Conservation (phyloP, 345 rosid species). For the Hirschfeldia incana region DNA sequence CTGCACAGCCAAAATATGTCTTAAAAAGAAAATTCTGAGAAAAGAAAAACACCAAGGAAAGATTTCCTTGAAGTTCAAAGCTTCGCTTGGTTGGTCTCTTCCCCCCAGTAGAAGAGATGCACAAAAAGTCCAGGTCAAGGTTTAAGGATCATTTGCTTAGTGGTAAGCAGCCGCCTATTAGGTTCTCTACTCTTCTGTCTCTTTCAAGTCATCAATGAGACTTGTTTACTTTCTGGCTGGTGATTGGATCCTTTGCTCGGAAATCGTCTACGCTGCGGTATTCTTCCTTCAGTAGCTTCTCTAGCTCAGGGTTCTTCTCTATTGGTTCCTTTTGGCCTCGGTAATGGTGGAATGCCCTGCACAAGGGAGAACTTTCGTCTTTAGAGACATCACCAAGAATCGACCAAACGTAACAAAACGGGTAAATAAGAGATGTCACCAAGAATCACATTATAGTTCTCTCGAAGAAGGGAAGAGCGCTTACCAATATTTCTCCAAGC, state of each 20-base stretch:
- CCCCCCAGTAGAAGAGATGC: background rate
- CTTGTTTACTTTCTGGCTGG: conserved; percentile 41
- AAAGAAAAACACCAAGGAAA: conserved; percentile 24
- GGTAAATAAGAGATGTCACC: background rate
- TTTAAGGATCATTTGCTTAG: conserved; percentile 30
- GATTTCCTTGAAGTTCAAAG: conserved; percentile 26
- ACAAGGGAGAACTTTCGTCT: background rate
- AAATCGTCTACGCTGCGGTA: conserved; percentile 70
- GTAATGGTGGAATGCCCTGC: conserved; percentile 97
- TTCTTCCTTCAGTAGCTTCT: conserved; percentile 72
- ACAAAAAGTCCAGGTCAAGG: conserved; percentile 17
- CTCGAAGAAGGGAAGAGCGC: background rate
- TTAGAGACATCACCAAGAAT: background rate
- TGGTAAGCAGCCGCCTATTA: background rate
- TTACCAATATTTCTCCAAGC: conserved; percentile 98
- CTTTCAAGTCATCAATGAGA: conserved; percentile 21
- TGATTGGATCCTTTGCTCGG: conserved; percentile 53
- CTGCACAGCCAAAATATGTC: conserved; percentile 16
- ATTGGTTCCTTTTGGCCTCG: conserved; percentile 57
- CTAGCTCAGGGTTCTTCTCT: conserved; percentile 73
- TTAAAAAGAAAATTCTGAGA: background rate
- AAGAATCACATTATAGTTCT: background rate
- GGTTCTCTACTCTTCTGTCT: conserved; percentile 2
- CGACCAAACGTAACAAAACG: background rate
- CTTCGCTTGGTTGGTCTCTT: conserved; percentile 28